A percentile compares a stretch with the other conserved stretches of the same genome.
Evolutionary conservation across 352 stramenopile species (phyloP).

Genomic region (Salisapilia sapeloensis): DNA sequence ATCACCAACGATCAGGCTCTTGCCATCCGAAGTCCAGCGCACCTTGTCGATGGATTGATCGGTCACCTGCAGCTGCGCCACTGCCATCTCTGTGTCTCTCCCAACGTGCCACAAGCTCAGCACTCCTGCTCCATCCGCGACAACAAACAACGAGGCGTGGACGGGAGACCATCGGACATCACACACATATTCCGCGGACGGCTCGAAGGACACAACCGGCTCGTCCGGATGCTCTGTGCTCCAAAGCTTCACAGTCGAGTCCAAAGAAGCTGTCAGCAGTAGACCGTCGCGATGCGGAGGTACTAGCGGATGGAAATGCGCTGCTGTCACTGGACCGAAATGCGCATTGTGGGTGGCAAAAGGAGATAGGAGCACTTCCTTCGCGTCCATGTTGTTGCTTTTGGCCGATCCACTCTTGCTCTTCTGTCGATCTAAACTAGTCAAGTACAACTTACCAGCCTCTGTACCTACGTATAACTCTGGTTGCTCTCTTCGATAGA

Average conservation of each 20-base stretch:
- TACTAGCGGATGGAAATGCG: constrained; percentile 70
- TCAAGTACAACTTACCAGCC: constrained; percentile 62
- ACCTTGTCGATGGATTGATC: constrained; percentile 74
- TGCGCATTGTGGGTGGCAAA: constrained; percentile 53
- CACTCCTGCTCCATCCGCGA: constrained; percentile 51
- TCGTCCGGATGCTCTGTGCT: constrained; percentile 55
- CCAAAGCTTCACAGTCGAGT: constrained; percentile 81
- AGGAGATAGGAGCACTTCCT: constrained; percentile 52
- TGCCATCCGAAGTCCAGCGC: constrained; percentile 61
- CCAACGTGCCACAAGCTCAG: constrained; percentile 78
- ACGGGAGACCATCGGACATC: constrained; percentile 74
- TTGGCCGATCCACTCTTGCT: constrained; percentile 21
- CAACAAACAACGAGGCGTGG: constrained; percentile 66
- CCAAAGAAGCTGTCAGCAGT: constrained; percentile 66
- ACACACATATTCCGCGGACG: constrained; percentile 78
- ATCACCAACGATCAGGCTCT: constrained; percentile 64
- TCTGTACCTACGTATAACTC: constrained; percentile 75
- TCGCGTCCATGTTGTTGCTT: constrained; percentile 3
- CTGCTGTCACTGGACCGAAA: constrained; percentile 68
- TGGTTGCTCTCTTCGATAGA: constrained; percentile 69
- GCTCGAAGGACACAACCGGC: constrained; percentile 68
- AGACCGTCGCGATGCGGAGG: constrained; percentile 54
- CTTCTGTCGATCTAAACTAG: constrained; percentile 58
- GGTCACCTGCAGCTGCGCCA: constrained; percentile 40
- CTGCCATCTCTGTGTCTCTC: constrained; percentile 65